Evolutionary conservation across 257 asterid genomes (phyloP).

Genomic region (Solanum clarkiae): DNA sequence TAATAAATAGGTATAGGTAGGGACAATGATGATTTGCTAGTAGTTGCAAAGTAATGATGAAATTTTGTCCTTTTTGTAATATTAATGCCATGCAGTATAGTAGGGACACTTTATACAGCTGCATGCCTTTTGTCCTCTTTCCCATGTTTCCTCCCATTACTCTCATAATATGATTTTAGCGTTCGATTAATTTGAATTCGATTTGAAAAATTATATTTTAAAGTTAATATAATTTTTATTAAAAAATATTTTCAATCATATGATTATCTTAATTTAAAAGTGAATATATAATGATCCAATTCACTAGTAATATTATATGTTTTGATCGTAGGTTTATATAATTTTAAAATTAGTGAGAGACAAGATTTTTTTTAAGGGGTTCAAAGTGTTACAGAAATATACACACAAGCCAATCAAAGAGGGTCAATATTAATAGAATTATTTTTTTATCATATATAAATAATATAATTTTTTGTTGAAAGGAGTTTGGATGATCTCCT

Average conservation of each 20-base stretch:
- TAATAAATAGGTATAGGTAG: background rate
- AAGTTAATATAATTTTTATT: background rate
- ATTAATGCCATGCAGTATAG: background rate
- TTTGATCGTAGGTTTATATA: too few relatives aligned
- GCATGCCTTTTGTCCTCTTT: background rate
- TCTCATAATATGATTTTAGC: background rate
- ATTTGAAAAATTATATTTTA: background rate
- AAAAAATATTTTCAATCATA: background rate
- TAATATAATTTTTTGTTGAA: too few relatives aligned
- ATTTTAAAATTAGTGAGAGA: too few relatives aligned
- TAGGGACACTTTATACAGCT: background rate
- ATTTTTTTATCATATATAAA: too few relatives aligned
- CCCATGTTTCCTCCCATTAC: background rate
- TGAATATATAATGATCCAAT: too few relatives aligned
- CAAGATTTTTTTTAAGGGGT: rapidly evolving
- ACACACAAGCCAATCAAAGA: too few relatives aligned
- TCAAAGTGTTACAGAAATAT: too few relatives aligned
- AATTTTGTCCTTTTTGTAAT: background rate
- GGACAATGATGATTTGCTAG: background rate
- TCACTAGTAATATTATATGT: too few relatives aligned
- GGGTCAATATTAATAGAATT: too few relatives aligned
- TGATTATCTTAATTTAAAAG: too few relatives aligned
- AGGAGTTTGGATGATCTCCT: too few relatives aligned
- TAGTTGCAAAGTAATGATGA: background rate
- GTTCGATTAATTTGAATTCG: background rate